Evolutionary conservation across 2,329 filamentous ascomycete genomes (phyloP).

Genomic region (Rhytidhysteron rufulum): DNA sequence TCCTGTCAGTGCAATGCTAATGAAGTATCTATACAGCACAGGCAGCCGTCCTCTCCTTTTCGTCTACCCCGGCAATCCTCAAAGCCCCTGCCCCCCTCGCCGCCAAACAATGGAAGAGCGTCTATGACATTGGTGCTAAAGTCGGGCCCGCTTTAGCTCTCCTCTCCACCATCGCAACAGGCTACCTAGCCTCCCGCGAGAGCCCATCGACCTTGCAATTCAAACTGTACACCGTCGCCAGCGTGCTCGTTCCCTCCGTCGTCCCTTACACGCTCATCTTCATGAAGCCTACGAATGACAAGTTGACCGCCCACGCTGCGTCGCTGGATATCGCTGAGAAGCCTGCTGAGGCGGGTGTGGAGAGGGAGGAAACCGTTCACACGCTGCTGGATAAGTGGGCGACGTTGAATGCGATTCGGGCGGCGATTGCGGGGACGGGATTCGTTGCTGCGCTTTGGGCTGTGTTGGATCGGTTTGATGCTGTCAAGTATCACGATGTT

Average conservation of each 20-base stretch:
- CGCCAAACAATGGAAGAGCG: conserved; percentile 52
- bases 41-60: conserved; percentile 37
- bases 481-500: conserved; percentile 10
- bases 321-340: conserved; percentile 35
- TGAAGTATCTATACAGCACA: conserved; percentile 20
- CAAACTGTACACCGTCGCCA: conserved; percentile 46
- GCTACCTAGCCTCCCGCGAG: conserved; percentile 41
- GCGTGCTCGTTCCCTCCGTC: conserved; percentile 43
- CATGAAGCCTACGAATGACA: conserved; percentile 47
- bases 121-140: conserved; percentile 39
- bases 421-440: conserved; percentile 28
- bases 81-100: conserved; percentile 54
- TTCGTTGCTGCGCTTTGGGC: conserved; percentile 22
- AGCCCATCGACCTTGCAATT: conserved; percentile 30
- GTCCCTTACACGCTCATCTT: conserved; percentile 51
- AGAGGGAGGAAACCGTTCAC: conserved; percentile 46
- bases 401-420: conserved; percentile 48
- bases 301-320: conserved; percentile 44
- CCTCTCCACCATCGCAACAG: conserved; percentile 41
- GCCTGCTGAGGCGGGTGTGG: conserved; percentile 34
- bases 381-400: conserved; percentile 56
- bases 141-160: conserved; percentile 39
- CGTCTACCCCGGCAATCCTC: conserved; percentile 51
- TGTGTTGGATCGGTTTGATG: conserved; percentile 22
- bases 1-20: not conserved